A percentile compares a stretch with the other conserved stretches of the same genome.
Evolutionary conservation across 768 basidiomycete species (phyloP).

Genomic region (Tulasnella sp.): DNA sequence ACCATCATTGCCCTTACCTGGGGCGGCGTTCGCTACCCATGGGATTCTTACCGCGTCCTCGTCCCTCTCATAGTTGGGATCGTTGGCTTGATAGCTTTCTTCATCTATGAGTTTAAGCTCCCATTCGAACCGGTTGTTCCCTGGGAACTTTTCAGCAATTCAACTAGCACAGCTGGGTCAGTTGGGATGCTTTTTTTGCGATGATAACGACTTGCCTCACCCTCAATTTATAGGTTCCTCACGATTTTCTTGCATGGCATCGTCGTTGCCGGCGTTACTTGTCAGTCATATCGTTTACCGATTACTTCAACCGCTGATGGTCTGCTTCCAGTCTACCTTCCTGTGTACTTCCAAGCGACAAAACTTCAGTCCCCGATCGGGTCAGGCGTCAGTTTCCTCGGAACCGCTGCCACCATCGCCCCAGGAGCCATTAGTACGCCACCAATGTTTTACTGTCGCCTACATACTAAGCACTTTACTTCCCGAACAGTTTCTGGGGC

Average conservation of each 20-base stretch:
- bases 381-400: conserved; percentile 31
- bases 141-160: conserved; percentile 25
- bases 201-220: neutral
- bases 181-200: neutral
- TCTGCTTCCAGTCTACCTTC: conserved; percentile 20
- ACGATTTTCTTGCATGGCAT: conserved; percentile 23
- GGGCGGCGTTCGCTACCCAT: conserved; percentile 35
- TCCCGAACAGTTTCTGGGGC: conserved; percentile 28
- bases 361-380: conserved; percentile 29
- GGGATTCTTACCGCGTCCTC: conserved; percentile 32
- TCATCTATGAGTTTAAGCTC: neutral
- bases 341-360: conserved; percentile 28
- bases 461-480: too few species aligned
- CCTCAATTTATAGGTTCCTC: conserved; percentile 16
- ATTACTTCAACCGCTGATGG: neutral
- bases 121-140: conserved; percentile 19
- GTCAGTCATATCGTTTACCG: conserved; percentile 2
- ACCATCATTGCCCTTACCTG: conserved; percentile 29
- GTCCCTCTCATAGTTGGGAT: conserved; percentile 33
- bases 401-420: conserved; percentile 30
- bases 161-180: conserved; percentile 27
- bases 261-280: neutral
- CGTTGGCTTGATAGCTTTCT: conserved; percentile 21
- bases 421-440: conserved; percentile 27
- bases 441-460: neutral